phyloP scores from a whole-genome alignment of 163 green algal species.

The Coccomyxa subellipsoidea region DNA sequence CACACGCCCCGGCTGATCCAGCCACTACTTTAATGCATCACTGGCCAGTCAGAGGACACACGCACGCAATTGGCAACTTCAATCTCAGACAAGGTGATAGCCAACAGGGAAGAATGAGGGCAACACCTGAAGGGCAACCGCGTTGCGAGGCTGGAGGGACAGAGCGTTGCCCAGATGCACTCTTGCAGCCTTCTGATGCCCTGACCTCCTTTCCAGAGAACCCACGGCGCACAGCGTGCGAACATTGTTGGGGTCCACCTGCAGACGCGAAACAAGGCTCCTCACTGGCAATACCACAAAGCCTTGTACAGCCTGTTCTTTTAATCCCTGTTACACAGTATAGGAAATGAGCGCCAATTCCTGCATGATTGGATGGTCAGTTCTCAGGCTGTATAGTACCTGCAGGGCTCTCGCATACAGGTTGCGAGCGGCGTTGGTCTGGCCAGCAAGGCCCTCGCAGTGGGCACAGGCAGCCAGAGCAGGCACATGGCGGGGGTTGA shows the following conservation, averaged over 20 bases:
- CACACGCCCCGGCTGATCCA: not conserved
- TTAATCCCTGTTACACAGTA: too few species aligned
- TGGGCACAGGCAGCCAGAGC: not conserved
- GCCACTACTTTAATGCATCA: not conserved
- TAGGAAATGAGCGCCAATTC: too few species aligned
- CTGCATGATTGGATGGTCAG: too few species aligned
- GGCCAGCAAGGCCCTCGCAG: not conserved
- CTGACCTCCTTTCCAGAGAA: not conserved
- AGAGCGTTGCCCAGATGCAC: not conserved
- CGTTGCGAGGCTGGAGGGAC: not conserved
- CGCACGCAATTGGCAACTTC: not conserved
- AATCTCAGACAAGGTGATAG: not conserved
- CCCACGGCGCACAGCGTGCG: not conserved
- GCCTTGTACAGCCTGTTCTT: too few species aligned
- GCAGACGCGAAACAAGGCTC: not conserved
- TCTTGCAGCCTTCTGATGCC: not conserved
- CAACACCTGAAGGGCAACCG: not conserved
- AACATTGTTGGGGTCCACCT: not conserved
- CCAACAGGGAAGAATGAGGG: too few species aligned
- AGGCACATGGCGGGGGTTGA: constrained; percentile 1
- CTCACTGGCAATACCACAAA: too few species aligned
- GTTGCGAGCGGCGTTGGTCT: not conserved
- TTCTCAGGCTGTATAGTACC: not conserved
- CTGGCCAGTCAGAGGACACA: not conserved
- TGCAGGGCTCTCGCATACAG: not conserved